phyloP scores from a whole-genome alignment of 2,329 filamentous ascomycete species.

The Fusarium lateritium region DNA sequence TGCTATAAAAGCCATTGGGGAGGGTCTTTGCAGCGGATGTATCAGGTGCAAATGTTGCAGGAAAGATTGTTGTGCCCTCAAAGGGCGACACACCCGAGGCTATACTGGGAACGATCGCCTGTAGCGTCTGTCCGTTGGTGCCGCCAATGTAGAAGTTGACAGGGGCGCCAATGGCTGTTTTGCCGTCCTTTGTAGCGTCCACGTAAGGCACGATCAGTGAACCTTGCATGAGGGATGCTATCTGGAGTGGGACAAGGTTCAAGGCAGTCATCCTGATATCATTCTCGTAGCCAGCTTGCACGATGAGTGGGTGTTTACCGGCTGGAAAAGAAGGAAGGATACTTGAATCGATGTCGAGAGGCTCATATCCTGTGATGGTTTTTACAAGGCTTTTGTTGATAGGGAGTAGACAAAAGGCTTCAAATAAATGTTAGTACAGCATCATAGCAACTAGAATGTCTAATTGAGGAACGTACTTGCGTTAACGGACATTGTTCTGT shows the following conservation, averaged over 20 bases:
- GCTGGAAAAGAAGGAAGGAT: slow-evolving; percentile 22
- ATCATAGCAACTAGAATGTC: rapidly evolving
- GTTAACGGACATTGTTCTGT: slow-evolving; percentile 27
- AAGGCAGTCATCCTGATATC: slow-evolving; percentile 30
- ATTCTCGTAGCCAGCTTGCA: slow-evolving; percentile 12
- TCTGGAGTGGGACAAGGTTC: slow-evolving; percentile 7
- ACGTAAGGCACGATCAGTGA: slow-evolving; percentile 21
- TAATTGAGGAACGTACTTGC: slow-evolving; percentile 3
- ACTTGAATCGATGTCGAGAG: not conserved
- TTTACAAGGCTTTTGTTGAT: slow-evolving; percentile 16
- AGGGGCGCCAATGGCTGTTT: not conserved
- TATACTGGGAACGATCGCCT: slow-evolving; percentile 16
- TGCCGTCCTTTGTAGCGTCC: slow-evolving; percentile 19
- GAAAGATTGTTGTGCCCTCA: slow-evolving; percentile 17
- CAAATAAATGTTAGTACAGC: not conserved
- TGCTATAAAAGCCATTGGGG: slow-evolving; percentile 9
- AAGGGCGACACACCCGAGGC: slow-evolving; percentile 14
- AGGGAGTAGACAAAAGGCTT: slow-evolving; percentile 21
- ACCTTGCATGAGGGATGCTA: slow-evolving; percentile 18
- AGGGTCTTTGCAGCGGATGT: not conserved
- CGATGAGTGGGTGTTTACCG: slow-evolving; percentile 21
- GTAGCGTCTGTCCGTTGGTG: not conserved
- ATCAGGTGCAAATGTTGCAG: slow-evolving; percentile 13
- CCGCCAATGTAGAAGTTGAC: slow-evolving; percentile 23
- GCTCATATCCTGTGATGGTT: slow-evolving; percentile 16